These are phyloP conservation scores for Athelia sp. DNA, from an alignment of 1,284 basidiomycete species.

Conservation along the genomic window DNA sequence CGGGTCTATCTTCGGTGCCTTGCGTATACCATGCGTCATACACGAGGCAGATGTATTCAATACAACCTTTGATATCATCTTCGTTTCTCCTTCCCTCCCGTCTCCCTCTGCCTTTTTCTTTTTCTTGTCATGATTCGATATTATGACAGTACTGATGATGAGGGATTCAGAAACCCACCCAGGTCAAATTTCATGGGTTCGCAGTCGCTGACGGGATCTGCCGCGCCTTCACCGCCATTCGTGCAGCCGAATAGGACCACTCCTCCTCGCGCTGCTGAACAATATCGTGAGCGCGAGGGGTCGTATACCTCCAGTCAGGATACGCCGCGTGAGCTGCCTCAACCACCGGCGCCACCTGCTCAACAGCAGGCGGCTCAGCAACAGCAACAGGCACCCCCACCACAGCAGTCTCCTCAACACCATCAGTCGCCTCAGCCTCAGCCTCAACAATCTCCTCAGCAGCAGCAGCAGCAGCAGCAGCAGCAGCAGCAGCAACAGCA, in stretches of 20 bases:
- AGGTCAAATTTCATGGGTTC: slow-evolving; percentile 52
- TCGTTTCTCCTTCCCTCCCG: slow-evolving; percentile 7
- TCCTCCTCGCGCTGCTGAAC: slow-evolving; percentile 13
- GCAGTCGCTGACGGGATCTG: slow-evolving; percentile 24
- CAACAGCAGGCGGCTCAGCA: background rate
- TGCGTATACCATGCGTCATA: slow-evolving; percentile 15
- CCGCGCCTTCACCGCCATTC: slow-evolving; percentile 46
- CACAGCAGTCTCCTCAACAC: slow-evolving; percentile 9
- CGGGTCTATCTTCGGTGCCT: slow-evolving; percentile 1
- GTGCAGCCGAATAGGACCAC: background rate
- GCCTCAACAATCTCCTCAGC: slow-evolving; percentile 14
- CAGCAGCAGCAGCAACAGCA: slow-evolving; percentile 11
- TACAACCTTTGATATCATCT: slow-evolving; percentile 4
- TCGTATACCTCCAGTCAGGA: slow-evolving; percentile 34
- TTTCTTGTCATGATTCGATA: slow-evolving; percentile 4
- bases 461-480: slow-evolving; percentile 16
- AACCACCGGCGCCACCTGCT: slow-evolving; percentile 17
- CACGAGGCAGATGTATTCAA: slow-evolving; percentile 10
- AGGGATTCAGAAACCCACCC: slow-evolving; percentile 37
- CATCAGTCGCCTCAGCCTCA: slow-evolving; percentile 15
- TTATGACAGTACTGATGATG: slow-evolving; percentile 9
- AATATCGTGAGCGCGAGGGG: slow-evolving; percentile 31
- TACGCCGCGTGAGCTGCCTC: slow-evolving; percentile 28
- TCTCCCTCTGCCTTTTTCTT: slow-evolving; percentile 6
- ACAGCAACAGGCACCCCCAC: slow-evolving; percentile 18